phyloP scores from a whole-genome alignment of 805 yeast genomes.

The Schwanniomyces pseudopolymorphus region DNA sequence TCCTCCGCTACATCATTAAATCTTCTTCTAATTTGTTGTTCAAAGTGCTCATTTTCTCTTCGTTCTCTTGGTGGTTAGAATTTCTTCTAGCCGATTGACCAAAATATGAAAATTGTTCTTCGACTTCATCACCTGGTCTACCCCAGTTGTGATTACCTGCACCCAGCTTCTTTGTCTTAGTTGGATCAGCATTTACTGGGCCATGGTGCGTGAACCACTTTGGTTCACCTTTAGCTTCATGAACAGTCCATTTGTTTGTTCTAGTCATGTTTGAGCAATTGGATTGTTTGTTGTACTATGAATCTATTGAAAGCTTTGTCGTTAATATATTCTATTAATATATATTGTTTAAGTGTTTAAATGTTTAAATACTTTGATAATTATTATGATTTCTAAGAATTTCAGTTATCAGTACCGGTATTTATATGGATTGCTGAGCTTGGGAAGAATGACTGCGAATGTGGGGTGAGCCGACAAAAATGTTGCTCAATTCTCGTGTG shows the following conservation, averaged over 20 bases:
- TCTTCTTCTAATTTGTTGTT: constrained; percentile 18
- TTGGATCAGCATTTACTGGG: constrained; percentile 65
- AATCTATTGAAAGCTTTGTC: not conserved
- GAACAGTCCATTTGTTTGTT: constrained; percentile 75
- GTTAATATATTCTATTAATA: not conserved
- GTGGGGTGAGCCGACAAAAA: not conserved
- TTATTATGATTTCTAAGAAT: not conserved
- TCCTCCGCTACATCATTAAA: not conserved
- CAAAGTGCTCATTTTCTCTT: constrained; percentile 23
- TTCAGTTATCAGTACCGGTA: not conserved
- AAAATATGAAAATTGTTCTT: constrained; percentile 43
- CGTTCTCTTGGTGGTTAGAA: constrained; percentile 38
- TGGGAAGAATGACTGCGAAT: constrained; percentile 1
- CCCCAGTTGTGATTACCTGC: constrained; percentile 93
- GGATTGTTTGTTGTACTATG: not conserved
- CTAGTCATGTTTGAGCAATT: constrained; percentile 54
- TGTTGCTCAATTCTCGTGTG: not conserved
- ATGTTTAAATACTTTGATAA: not conserved
- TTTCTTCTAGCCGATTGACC: constrained; percentile 34
- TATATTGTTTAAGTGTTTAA: not conserved
- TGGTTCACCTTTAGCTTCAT: constrained; percentile 55
- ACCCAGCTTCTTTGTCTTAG: constrained; percentile 77
- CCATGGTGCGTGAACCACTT: constrained; percentile 83
- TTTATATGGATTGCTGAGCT: not conserved
- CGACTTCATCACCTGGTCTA: constrained; percentile 69